These are phyloP conservation scores for Parascedosporium putredinis DNA, from an alignment of 2,329 filamentous ascomycete genomes.

Conservation along the genomic window DNA sequence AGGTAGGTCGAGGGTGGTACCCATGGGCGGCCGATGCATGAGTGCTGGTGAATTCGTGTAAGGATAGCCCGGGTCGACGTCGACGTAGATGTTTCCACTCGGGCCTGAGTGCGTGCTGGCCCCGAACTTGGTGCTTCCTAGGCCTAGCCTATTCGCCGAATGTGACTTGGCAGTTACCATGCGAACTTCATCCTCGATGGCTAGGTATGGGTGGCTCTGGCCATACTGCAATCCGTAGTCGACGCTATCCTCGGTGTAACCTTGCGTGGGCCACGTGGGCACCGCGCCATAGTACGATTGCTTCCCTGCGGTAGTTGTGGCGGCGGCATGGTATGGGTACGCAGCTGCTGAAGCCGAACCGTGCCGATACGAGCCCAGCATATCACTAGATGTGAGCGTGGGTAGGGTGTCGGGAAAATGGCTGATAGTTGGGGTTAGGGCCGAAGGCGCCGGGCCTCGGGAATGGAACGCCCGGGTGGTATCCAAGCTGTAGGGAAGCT, in stretches of 20 bases:
- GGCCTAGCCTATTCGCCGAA: slow-evolving; percentile 20
- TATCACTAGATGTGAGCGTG: slow-evolving; percentile 3
- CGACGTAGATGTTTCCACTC: slow-evolving; percentile 22
- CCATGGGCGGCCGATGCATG: slow-evolving; percentile 22
- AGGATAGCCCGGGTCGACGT: slow-evolving; percentile 22
- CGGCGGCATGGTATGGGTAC: slow-evolving; percentile 18
- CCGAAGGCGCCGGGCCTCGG: slow-evolving; percentile 19
- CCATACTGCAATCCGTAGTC: slow-evolving; percentile 26
- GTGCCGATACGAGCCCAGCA: slow-evolving; percentile 2
- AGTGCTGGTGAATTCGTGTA: slow-evolving; percentile 20
- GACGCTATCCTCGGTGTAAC: slow-evolving; percentile 26
- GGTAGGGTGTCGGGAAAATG: slow-evolving; percentile 3
- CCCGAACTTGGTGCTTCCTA: slow-evolving; percentile 20
- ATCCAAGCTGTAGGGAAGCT: slow-evolving; percentile 26
- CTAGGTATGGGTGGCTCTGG: slow-evolving; percentile 5
- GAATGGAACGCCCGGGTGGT: slow-evolving; percentile 23
- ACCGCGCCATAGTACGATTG: slow-evolving; percentile 24
- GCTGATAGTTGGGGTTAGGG: slow-evolving; percentile 11
- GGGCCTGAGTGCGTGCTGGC: too few relatives aligned
- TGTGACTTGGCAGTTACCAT: slow-evolving; percentile 12
- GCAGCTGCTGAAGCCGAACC: slow-evolving; percentile 14
- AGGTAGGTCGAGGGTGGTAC: slow-evolving; percentile 20
- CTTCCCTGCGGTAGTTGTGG: too few relatives aligned
- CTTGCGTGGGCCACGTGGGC: slow-evolving; percentile 21
- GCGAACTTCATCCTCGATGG: background rate